phyloP scores from a whole-genome alignment of 345 rosid species.

The Durio zibethinus region DNA sequence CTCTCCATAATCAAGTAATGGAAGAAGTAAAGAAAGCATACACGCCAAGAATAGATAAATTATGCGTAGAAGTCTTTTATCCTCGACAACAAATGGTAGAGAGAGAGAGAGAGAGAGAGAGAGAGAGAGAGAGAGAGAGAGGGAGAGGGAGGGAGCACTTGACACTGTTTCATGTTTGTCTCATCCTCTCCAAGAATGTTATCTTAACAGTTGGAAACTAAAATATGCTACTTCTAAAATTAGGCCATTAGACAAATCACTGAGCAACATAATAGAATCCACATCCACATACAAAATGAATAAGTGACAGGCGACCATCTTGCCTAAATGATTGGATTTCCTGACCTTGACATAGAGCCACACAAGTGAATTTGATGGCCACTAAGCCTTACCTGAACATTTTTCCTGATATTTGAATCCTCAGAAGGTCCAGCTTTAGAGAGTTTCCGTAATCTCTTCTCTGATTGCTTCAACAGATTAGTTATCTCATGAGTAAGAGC shows the following conservation, averaged over 20 bases:
- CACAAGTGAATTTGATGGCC: background rate
- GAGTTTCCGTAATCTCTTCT: slow-evolving; percentile 71
- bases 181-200: background rate
- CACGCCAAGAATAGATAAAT: background rate
- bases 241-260: background rate
- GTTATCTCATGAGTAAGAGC: slow-evolving; percentile 83
- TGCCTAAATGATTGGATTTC: background rate
- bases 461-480: slow-evolving; percentile 68
- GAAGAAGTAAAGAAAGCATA: background rate
- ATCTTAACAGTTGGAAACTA: background rate
- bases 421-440: slow-evolving; percentile 73
- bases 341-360: background rate
- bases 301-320: background rate
- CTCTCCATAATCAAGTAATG: background rate
- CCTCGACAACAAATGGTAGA: background rate
- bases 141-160: background rate
- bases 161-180: background rate
- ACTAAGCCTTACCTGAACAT: slow-evolving; percentile 67
- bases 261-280: background rate
- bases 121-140: background rate
- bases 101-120: background rate
- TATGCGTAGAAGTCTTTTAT: background rate
- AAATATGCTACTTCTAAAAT: background rate
- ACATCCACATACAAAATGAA: background rate
- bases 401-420: slow-evolving; percentile 91